Conservation (phyloP, 2,329 filamentous ascomycete genomes). For the Seiridium unicorne region DNA sequence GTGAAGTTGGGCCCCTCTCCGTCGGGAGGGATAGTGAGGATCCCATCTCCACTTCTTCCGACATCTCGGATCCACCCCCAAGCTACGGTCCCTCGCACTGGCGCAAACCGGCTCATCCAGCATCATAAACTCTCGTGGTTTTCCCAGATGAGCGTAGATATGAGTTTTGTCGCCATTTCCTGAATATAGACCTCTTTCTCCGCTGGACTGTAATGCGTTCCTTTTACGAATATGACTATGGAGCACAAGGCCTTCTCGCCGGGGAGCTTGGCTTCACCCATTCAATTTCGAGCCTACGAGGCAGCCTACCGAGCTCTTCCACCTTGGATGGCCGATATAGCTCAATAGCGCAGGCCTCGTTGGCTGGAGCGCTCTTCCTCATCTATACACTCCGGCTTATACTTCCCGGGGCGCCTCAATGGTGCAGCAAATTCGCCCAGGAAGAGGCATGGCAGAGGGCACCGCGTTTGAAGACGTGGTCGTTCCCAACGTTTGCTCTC, state of each 20-base stretch:
- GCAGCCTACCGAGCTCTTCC: no score
- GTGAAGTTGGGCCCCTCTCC: background rate
- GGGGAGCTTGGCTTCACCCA: background rate
- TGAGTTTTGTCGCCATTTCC: background rate
- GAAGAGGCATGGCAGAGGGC: conserved; percentile 26
- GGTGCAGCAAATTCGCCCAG: conserved; percentile 41
- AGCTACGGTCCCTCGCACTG: background rate
- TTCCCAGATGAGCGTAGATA: background rate
- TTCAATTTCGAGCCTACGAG: background rate
- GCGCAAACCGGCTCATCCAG: no score
- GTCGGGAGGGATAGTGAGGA: background rate
- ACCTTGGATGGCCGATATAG: conserved; percentile 17
- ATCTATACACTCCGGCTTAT: conserved; percentile 23
- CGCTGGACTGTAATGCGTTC: background rate
- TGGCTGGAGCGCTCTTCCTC: conserved; percentile 28
- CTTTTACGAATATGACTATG: conserved; percentile 3
- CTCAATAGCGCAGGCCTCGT: conserved; percentile 27
- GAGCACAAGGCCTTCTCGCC: background rate
- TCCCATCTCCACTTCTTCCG: background rate
- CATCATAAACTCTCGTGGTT: no score
- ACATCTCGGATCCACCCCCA: background rate
- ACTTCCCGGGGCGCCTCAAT: conserved; percentile 32
- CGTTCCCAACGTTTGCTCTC: conserved; percentile 36
- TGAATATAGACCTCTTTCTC: background rate
- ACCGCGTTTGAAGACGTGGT: conserved; percentile 30